Evolutionary conservation across 768 basidiomycete genomes (phyloP).

Genomic region (Agaricus sinodeliciosus): DNA sequence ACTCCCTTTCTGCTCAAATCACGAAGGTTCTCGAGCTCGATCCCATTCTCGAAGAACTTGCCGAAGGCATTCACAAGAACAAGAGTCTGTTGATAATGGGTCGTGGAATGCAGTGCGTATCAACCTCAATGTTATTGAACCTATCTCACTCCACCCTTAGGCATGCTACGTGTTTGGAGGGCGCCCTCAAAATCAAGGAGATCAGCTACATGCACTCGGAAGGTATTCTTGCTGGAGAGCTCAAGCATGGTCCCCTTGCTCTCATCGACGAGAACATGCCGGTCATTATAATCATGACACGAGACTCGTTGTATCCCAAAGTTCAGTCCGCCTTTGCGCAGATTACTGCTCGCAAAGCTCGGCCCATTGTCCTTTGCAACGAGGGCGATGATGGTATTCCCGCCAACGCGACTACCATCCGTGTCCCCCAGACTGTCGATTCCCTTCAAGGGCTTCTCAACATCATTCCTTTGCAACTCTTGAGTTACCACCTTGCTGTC

Average conservation of each 20-base stretch:
- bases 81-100: slow-evolving; percentile 95
- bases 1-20: slow-evolving; percentile 86
- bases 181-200: slow-evolving; percentile 99
- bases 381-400: slow-evolving; percentile 82
- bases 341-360: slow-evolving; percentile 95
- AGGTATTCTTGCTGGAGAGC: slow-evolving; percentile 94
- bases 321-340: slow-evolving; percentile 95
- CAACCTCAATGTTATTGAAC: slow-evolving; percentile 3
- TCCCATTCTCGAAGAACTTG: slow-evolving; percentile 69
- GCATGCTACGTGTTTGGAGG: slow-evolving; percentile 96
- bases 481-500: slow-evolving; percentile 95
- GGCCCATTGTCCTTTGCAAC: slow-evolving; percentile 92
- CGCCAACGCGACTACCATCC: slow-evolving; percentile 75
- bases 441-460: slow-evolving; percentile 93
- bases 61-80: slow-evolving; percentile 72
- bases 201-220: slow-evolving; percentile 89
- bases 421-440: slow-evolving; percentile 92
- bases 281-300: slow-evolving; percentile 99
- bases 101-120: slow-evolving; percentile 85
- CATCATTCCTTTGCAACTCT: slow-evolving; percentile 91
- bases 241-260: slow-evolving; percentile 98
- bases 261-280: slow-evolving; percentile 98
- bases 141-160: slow-evolving; percentile 23
- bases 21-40: slow-evolving; percentile 82
- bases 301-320: slow-evolving; percentile 97